phyloP scores from a whole-genome alignment of 768 basidiomycete species.

The Cantharellus cinnabarinus region DNA sequence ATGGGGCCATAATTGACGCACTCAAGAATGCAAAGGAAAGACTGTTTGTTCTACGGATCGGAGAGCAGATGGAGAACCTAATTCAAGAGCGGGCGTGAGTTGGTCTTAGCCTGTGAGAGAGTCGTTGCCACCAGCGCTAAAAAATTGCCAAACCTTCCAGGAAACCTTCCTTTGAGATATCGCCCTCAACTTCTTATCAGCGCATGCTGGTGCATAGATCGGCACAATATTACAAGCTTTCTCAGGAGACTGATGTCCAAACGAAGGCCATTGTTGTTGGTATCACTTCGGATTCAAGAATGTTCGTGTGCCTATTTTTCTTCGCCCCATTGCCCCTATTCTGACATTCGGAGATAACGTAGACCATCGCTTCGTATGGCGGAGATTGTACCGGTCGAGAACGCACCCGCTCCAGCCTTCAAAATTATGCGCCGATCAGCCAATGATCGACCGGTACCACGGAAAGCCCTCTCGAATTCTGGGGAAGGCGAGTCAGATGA shows the following conservation, averaged over 20 bases:
- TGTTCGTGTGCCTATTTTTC: slow-evolving; percentile 29
- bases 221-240: slow-evolving; percentile 58
- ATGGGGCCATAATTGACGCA: slow-evolving; percentile 67
- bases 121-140: background rate
- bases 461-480: slow-evolving; percentile 37
- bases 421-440: slow-evolving; percentile 66
- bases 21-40: slow-evolving; percentile 65
- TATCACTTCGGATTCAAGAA: slow-evolving; percentile 42
- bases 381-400: slow-evolving; percentile 61
- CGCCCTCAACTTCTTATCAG: slow-evolving; percentile 60
- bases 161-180: slow-evolving; percentile 24
- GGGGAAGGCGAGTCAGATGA: slow-evolving; percentile 27
- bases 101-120: background rate
- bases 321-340: slow-evolving; percentile 8
- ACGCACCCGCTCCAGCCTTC: slow-evolving; percentile 50
- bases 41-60: slow-evolving; percentile 73
- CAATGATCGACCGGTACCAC: slow-evolving; percentile 33
- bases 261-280: slow-evolving; percentile 44
- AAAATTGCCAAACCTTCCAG: slow-evolving; percentile 1
- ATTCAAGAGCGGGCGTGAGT: slow-evolving; percentile 56
- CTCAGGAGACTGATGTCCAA: slow-evolving; percentile 42
- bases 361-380: slow-evolving; percentile 52
- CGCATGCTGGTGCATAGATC: slow-evolving; percentile 73
- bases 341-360: slow-evolving; percentile 1
- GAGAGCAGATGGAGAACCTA: slow-evolving; percentile 64